Base-by-base conservation (phyloP, 805 yeast genomes). In the Saccharomycopsis synnaedendra region DNA sequence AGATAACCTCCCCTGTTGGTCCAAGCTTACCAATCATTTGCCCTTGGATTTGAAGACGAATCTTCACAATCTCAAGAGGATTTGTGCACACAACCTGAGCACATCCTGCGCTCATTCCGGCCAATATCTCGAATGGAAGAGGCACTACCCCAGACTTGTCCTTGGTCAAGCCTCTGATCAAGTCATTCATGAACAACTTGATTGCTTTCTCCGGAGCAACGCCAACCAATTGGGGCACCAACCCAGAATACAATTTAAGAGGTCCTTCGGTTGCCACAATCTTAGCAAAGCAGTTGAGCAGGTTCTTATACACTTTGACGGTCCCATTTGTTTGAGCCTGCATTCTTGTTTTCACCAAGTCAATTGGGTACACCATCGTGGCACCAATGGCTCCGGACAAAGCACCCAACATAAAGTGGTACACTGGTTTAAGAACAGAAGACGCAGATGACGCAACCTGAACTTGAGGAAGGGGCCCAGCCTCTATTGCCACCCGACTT, bases 181-280 rank as follows among this genome's bases (percentile, higher is more conserved):
- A 68, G 62, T 90, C 98, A 65, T 90, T 90, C 38, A 90, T 95
- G 0, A 97, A 89, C 55, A 90, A 76, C 67, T 90, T 90, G 59
- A 90, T 90, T 41, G 97, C 97, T 70, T 90, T 90, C 64, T 90
- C 98, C 2, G 98, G 98, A 0, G 97, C 97, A 45, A 90, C 97
- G 56, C 98, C 98, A 43, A 93, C 78, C 58, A 90, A 70, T 66
- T 93, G 97, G 11, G 97, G 97, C 6, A 86, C 85, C 45, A 90
- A 70, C 47, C 98, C 98, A 4, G 95, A 82, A 65, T 90, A 90
- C 49, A 90, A 73, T 27, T 47, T 47, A 5, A 44, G 10, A 8
- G 49, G 48, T 5, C 97, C 97, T 67, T 90, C 97, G 52, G 74
- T 71, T 40, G 70, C 65, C 28, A 89, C 53, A 41, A 89, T 87